Base-by-base conservation (phyloP, 148 eudicot genomes). In the Cornus kousa region DNA sequence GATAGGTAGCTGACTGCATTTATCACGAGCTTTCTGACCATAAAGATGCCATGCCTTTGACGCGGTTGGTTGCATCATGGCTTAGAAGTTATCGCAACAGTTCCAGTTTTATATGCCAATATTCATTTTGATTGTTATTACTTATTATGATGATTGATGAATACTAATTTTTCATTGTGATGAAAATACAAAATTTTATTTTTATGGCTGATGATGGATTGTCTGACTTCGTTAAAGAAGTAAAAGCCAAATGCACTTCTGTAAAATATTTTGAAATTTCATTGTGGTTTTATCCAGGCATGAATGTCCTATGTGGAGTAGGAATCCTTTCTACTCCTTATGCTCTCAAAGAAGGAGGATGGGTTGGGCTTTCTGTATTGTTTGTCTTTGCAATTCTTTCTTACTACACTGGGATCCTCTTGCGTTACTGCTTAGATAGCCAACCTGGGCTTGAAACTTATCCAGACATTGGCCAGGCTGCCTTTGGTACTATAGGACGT, bases 381-480 rank as follows among this genome's bases (percentile, higher is more conserved):
- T 73, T 96, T 24, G 33, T 91, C 5, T 96, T 89, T 80, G 94
- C 93, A 24, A 37, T 90, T 22, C 90, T 96, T 78, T 96, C 99
- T 65, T 92, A 75, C 82, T 96, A 96, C 87, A 96, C 99, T 39
- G 99, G 99, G 60, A 83, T 96, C 66, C 98, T 93, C 79, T 80
- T 96, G 80, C 91, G 98, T 72, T 72, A 64, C 60, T 96, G 99
- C 90, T 84, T 93, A 82, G 99, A 96, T 68, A 96, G 97, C 85
- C 80, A 91, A 85, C 99, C 99, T 28, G 99, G 91, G 43, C 86
- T 96, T 77, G 97, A 90, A 84, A 96, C 99, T 23, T 96, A 96
- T 55, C 99, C 99, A 24, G 98, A 96, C 73, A 93, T 96, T 85
- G 99, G 99, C 39, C 94, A 96, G 80, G 98, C 99, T 82, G 99